Conservation (phyloP, 208 protist genomes). For the Acanthamoeba castellanii region DNA sequence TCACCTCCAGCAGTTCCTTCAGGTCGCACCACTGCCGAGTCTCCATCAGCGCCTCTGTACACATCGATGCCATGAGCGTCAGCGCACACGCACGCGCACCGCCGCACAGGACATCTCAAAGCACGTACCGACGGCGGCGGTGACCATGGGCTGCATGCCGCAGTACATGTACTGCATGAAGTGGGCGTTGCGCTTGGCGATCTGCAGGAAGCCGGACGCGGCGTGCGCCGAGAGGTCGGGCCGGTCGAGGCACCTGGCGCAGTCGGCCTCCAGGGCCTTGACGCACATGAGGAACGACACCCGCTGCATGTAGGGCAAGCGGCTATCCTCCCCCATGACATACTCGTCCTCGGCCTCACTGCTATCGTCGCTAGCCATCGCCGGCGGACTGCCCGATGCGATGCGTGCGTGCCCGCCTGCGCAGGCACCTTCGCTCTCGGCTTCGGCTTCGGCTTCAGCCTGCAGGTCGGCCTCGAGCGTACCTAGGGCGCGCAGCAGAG, state of each 20-base stretch:
- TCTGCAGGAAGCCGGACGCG: neutral
- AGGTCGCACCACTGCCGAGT: neutral
- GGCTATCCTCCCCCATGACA: neutral
- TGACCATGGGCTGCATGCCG: conserved; percentile 19
- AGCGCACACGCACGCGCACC: neutral
- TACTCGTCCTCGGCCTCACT: neutral
- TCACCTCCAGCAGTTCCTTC: neutral
- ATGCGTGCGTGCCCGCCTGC: too few relatives aligned
- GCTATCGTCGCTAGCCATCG: neutral
- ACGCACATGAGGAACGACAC: conserved; percentile 7
- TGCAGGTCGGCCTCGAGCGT: neutral
- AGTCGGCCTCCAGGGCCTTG: conserved; percentile 16
- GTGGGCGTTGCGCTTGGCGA: neutral
- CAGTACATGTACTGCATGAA: conserved; percentile 20
- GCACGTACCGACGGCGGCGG: neutral
- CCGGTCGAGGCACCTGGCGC: neutral
- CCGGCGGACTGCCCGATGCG: too few relatives aligned
- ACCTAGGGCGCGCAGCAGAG: neutral
- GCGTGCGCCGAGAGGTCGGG: neutral
- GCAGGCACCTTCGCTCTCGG: too few relatives aligned
- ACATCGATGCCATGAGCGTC: neutral
- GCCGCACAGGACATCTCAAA: neutral
- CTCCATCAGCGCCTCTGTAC: neutral
- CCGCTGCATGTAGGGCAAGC: neutral
- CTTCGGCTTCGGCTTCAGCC: neutral